phyloP scores from a whole-genome alignment of 306 rosid species.

The Malus sieversii region DNA sequence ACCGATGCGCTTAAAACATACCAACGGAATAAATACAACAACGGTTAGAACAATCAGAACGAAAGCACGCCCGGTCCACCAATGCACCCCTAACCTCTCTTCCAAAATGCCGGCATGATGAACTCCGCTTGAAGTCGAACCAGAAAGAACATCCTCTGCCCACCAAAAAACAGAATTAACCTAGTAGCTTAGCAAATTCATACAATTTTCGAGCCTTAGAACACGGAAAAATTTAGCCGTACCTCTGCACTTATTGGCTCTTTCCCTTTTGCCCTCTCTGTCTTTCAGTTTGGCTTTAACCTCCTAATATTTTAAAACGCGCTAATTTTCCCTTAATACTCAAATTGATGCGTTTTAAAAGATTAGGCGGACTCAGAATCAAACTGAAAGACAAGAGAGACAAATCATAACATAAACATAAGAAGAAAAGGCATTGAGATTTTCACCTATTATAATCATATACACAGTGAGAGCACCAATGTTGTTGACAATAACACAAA shows the following conservation, averaged over 20 bases:
- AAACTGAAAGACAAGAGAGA: no score
- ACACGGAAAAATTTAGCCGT: no score
- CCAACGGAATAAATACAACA: slow-evolving; percentile 21
- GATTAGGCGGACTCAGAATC: no score
- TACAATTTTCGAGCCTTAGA: background rate
- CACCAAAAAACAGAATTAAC: background rate
- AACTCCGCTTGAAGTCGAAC: slow-evolving; percentile 22
- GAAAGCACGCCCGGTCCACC: slow-evolving; percentile 37
- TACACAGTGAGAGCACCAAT: slow-evolving; percentile 29
- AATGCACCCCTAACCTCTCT: slow-evolving; percentile 32
- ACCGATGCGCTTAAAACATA: slow-evolving; percentile 35
- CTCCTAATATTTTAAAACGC: no score
- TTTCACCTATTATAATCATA: slow-evolving; percentile 37
- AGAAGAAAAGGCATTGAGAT: background rate
- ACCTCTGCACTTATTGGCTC: no score
- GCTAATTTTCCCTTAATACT: no score
- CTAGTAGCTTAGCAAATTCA: background rate
- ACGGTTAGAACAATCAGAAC: slow-evolving; percentile 23
- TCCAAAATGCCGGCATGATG: slow-evolving; percentile 31
- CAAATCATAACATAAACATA: background rate
- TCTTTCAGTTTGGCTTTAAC: no score
- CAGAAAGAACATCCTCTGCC: slow-evolving; percentile 29
- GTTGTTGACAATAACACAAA: slow-evolving; percentile 26
- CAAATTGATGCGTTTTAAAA: no score
- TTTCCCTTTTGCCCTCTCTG: no score